Evolutionary conservation across 257 asterid genomes (phyloP).

Genomic region (Solanum appendiculatum): DNA sequence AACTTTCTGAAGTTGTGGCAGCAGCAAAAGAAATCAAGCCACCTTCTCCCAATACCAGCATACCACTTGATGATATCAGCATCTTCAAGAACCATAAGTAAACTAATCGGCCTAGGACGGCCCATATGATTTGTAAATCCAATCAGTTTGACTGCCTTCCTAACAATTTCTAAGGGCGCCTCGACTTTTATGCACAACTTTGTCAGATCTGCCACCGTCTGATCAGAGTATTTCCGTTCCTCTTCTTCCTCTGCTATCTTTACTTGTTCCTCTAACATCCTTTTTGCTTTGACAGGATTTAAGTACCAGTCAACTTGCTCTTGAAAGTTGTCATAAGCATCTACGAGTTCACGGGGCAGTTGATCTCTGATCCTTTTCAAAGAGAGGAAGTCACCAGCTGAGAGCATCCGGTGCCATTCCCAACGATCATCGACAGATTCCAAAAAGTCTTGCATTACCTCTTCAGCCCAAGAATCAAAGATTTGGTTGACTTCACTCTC

Average conservation of each 20-base stretch:
- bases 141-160: conserved; percentile 48
- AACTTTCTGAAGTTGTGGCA: conserved; percentile 75
- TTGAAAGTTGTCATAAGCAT: conserved; percentile 65
- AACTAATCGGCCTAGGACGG: conserved; percentile 78
- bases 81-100: conserved; percentile 76
- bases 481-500: conserved; percentile 53
- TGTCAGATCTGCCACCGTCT: conserved; percentile 62
- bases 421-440: conserved; percentile 57
- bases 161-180: conserved; percentile 60
- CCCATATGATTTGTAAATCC: conserved; percentile 91
- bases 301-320: conserved; percentile 57
- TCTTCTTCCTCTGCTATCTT: conserved; percentile 56
- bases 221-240: conserved; percentile 51
- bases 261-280: conserved; percentile 43
- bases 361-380: conserved; percentile 62
- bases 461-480: conserved; percentile 67
- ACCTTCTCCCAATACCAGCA: conserved; percentile 82
- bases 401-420: conserved; percentile 65
- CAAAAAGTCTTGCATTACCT: conserved; percentile 49
- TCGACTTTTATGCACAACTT: conserved; percentile 56
- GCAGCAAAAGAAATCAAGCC: conserved; percentile 81
- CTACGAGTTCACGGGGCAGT: conserved; percentile 65
- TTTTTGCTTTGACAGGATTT: conserved; percentile 59
- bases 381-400: conserved; percentile 74
- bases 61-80: conserved; percentile 80